phyloP scores from a whole-genome alignment of 768 basidiomycete genomes.

The Suillus paluster region DNA sequence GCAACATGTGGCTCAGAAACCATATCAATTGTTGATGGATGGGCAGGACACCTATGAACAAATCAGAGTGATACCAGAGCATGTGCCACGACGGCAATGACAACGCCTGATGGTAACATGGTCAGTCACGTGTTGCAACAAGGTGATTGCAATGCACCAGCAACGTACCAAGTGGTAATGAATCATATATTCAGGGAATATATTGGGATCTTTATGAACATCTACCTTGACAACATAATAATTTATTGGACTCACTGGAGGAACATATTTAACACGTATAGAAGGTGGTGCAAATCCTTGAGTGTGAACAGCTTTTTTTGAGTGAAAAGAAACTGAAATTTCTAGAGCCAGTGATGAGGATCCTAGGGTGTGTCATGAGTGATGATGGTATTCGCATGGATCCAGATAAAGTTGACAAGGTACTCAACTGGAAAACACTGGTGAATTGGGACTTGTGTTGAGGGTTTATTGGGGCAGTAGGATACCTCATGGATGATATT shows the following conservation, averaged over 20 bases:
- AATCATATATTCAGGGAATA: constrained; percentile 29
- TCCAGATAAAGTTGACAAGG: constrained; percentile 23
- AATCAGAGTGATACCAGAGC: constrained; percentile 33
- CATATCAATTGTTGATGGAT: constrained; percentile 44
- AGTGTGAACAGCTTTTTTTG: constrained; percentile 39
- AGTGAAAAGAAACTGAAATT: constrained; percentile 41
- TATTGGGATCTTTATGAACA: constrained; percentile 10
- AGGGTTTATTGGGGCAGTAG: not conserved
- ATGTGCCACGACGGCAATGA: constrained; percentile 33
- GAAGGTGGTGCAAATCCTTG: constrained; percentile 39
- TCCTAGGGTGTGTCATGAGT: constrained; percentile 42
- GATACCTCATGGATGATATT: not conserved
- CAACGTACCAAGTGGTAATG: constrained; percentile 49
- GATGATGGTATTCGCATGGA: constrained; percentile 28
- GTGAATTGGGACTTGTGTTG: constrained; percentile 1
- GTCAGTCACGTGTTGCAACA: constrained; percentile 34
- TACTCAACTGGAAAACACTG: constrained; percentile 26
- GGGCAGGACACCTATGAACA: constrained; percentile 49
- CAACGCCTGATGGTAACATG: constrained; percentile 38
- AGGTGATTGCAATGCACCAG: constrained; percentile 35
- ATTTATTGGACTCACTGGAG: constrained; percentile 19
- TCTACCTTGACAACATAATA: constrained; percentile 1
- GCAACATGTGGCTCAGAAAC: constrained; percentile 36
- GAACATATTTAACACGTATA: constrained; percentile 35
- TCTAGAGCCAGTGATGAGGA: constrained; percentile 28